Base-by-base conservation (phyloP, 2,329 filamentous ascomycete genomes). In the Phaeosphaeriaceae sp. region DNA sequence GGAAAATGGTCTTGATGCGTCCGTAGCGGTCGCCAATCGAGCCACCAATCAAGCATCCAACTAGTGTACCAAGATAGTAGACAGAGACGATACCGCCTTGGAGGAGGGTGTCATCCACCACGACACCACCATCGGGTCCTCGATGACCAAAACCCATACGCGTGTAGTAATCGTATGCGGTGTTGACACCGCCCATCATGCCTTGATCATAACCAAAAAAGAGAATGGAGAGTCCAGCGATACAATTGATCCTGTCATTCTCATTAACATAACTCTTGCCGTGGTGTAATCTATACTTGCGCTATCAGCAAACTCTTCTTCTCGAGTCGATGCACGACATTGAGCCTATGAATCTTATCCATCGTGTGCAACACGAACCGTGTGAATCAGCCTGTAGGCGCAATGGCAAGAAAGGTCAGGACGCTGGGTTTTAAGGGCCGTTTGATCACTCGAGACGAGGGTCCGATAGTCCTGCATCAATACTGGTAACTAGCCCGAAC, bases 161-260 rank as follows among this genome's bases (percentile, higher is more conserved):
- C 19, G 65, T 68, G 51, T 73, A 66, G 55, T 77, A 77, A 51
- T 75, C 66, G 23, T 68, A 66, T 4, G 73, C 68, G 11, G 68
- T 72, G 35, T 76, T 76, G 53, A 75, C 70, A 42, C 73, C 72
- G 17, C 71, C 71, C 73, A 76, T 74, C 63, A 76, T 70, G 22
- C 72, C 72, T 54, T 72, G 72, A 50, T 75, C 73, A 53, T 75
- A 76, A 52, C 73, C 73, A 35, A 73, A 72, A 60, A 75, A 74
- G 5, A 74, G 55, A 35, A 75, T 74, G 9, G 68, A 70, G 4
- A 74, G 63, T 7, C 69, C 72, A 22, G 72, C 72, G 28, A 74
- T 65, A 50, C 71, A 72, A 22, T 74, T 74, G 56, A 73, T 69
- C 13, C 66, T 68, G 13, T 19, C 1, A 40, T 8, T 0, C 8